Base-by-base conservation (phyloP, 441 rosid genomes). In the Theobroma grandiflorum region DNA sequence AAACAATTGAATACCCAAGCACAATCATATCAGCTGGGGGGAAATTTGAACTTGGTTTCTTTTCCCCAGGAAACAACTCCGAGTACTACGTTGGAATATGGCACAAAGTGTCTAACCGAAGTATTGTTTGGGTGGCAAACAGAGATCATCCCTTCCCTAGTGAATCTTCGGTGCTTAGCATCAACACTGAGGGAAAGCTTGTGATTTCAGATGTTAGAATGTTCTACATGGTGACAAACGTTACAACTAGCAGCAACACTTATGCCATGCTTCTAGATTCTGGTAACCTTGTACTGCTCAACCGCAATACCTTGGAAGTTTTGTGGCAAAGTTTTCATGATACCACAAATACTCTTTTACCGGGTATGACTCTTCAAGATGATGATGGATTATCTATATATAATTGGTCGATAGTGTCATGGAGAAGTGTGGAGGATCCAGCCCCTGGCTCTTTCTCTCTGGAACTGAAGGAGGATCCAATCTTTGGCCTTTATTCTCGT, bases 351-450 rank as follows among this genome's bases (percentile, higher is more conserved):
- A 81, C 83, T 6, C 2, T 79, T 3, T 35, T 84, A 40, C 81
- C 79, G 0, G 80, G 59, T 22, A 82, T 76, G 87, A 82, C 77
- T 67, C 63, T 84, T 2, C 64, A 55, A 38, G 45, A 43, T 64
- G 73, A 78, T 45, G 31, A 4, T 1, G 1, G 31, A 26, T 26
- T 4, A 4, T 15, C 4, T 7, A 4, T 1, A 12, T 3, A 50
- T 11, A 4, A 1, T 52, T 52, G 50, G 40, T 58, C 53, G 0
- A 5, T n/a, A 69, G 77, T 22, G 10, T 79, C 87, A 0, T 85
- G 84, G 84, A 80, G n/a, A 63, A 69, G 62, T 43, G 8, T 50
- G 10, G 74, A 75, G 3, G 84, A 85, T 35, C 80, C 84, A 2
- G 63, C 77, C 47, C 78, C 78, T 2, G 82, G 80, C 4, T 35